Evolutionary conservation across 331 rosid species (phyloP).

Genomic region (Pyrus hybrid): DNA sequence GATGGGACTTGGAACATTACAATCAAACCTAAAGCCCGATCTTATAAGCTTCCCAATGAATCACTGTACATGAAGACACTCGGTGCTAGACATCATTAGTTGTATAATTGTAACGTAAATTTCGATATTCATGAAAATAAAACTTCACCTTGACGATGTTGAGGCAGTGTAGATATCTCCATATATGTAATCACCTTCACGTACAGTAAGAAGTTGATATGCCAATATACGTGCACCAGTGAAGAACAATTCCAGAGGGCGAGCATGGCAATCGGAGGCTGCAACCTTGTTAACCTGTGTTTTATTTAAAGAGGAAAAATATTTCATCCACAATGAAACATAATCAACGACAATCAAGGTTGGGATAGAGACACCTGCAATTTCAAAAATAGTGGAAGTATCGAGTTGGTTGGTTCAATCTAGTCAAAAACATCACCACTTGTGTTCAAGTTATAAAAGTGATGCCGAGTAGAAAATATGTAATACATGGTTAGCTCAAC

Average conservation of each 20-base stretch:
- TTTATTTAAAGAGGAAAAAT: too few relatives aligned
- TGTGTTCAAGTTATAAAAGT: too few relatives aligned
- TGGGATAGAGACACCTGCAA: too few relatives aligned
- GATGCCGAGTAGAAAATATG: too few relatives aligned
- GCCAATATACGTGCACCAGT: neutral
- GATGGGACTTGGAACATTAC: neutral
- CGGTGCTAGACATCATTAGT: neutral
- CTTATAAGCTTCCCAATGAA: neutral
- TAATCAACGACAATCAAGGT: too few relatives aligned
- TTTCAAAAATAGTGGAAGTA: too few relatives aligned
- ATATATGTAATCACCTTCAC: neutral
- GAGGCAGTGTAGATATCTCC: neutral
- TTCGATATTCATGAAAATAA: neutral
- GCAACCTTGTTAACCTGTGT: neutral
- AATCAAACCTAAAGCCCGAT: neutral
- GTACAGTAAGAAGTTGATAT: neutral
- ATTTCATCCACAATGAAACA: too few relatives aligned
- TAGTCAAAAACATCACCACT: too few relatives aligned
- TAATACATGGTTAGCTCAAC: too few relatives aligned
- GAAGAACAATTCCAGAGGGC: neutral
- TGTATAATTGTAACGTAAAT: neutral
- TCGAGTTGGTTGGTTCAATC: too few relatives aligned
- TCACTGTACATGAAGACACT: neutral
- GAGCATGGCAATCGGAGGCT: neutral
- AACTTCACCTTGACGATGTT: neutral